Percentiles rank a stretch among this genome's conserved stretches.
These are phyloP conservation scores for Hypseocharis bilobata DNA, from an alignment of 441 rosid genomes.

Conservation along the genomic window DNA sequence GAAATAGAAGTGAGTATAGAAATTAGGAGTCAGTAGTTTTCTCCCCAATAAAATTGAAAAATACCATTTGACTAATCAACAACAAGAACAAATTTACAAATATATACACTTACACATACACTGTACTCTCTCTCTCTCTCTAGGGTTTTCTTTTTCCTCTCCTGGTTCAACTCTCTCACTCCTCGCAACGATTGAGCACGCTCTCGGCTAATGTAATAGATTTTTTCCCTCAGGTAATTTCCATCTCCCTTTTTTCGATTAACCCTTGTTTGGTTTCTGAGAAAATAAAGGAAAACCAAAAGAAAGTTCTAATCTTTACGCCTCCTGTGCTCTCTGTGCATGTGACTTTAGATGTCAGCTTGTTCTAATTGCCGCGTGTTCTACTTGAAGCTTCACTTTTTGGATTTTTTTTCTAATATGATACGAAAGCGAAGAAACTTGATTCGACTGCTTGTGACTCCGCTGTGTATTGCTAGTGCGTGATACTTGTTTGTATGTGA, in stretches of 20 bases:
- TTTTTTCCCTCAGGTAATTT: background rate
- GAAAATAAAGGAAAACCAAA: background rate
- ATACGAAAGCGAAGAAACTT: no score
- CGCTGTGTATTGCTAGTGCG: no score
- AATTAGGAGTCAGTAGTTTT: no score
- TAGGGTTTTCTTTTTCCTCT: background rate
- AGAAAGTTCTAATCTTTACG: background rate
- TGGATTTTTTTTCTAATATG: background rate
- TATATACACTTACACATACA: background rate
- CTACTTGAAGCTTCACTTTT: no score
- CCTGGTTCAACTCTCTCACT: background rate
- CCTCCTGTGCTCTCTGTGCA: background rate
- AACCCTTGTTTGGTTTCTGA: background rate
- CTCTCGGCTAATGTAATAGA: background rate
- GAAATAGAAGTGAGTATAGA: no score
- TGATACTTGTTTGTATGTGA: no score
- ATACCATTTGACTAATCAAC: no score
- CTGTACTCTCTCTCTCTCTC: background rate
- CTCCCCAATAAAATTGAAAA: no score
- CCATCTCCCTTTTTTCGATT: background rate
- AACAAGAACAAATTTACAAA: background rate
- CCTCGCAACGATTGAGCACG: background rate
- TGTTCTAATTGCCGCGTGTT: background rate
- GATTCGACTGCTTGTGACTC: no score
- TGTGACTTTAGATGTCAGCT: background rate